Conservation (phyloP, 257 asterid species). For the Ajuga chamaepitys region DNA sequence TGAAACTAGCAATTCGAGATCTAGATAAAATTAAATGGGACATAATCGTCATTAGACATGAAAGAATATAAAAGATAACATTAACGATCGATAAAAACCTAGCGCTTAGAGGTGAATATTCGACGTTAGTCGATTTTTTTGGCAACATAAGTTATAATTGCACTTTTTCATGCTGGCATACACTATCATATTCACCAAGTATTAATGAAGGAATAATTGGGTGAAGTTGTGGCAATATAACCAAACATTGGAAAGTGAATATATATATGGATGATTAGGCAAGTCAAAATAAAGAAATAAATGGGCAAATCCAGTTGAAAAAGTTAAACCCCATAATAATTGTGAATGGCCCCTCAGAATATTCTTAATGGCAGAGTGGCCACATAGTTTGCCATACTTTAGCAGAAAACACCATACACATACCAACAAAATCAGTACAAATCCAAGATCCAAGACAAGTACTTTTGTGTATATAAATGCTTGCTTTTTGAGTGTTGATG, state of each 20-base stretch:
- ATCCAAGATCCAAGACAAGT: constrained; percentile 9
- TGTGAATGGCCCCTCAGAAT: constrained; percentile 5
- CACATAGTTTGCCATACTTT: neutral
- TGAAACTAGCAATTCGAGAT: too few relatives aligned
- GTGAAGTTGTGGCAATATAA: neutral
- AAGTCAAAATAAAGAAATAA: too few relatives aligned
- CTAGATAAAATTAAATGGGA: too few relatives aligned
- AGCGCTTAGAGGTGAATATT: too few relatives aligned
- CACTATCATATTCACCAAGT: neutral
- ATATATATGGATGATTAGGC: too few relatives aligned
- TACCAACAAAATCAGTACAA: neutral
- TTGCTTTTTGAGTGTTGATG: too few relatives aligned
- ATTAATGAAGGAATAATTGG: neutral
- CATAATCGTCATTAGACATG: too few relatives aligned
- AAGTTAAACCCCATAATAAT: neutral
- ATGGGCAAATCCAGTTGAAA: too few relatives aligned
- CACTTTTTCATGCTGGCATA: neutral
- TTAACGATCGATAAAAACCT: too few relatives aligned
- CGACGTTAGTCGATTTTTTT: too few relatives aligned
- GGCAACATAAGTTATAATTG: too few relatives aligned
- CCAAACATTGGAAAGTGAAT: neutral
- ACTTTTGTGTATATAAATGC: neutral
- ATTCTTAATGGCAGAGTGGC: neutral
- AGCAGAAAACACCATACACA: neutral
- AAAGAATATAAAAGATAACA: too few relatives aligned